Evolutionary conservation across 1,284 basidiomycete species (phyloP), one percentile per base, ranked within the genome.

Genomic region (Sporisorium scitamineum): DNA sequence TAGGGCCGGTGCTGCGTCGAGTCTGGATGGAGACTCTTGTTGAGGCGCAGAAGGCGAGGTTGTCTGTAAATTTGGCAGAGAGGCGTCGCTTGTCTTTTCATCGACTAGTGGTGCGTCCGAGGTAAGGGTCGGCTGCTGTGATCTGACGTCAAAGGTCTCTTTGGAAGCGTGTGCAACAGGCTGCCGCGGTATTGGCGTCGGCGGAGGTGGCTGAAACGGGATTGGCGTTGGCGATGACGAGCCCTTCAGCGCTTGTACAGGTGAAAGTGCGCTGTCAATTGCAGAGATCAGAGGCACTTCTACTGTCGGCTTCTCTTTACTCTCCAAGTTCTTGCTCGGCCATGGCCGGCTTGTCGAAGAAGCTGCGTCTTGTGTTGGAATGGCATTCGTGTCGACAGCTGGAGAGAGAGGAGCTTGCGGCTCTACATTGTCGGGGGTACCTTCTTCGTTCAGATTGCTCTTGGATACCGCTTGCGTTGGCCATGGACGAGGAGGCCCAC

Each of bases 401-500:
- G 27, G 22, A 14, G 26, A 10, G 11, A 13, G 13, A 9, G 16
- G n/a, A 9, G 37, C 5, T 4, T 48, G 27, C 18, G 31, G 26
- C 1, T 22, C 16, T 11, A 51, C 37, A 10, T 24, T 7, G 18
- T 13, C 27, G 13, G 47, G 31, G 9, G 10, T 22, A 0, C 8
- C n/a, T 5, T 14, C 9, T 14, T 48, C 44, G 6, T 18, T 22
- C 11, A 42, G 6, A 2, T 47, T 18, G 9, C 26, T 24, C 41
- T 47, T 27, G 0, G 26, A 41, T 0, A 48, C 42, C 16, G 55
- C 16, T n/a, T 71, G 62, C 7, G 63, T 66, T 1, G 69, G 59
- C 69, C 69, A 71, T 39, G 69, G 69, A 32, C 58, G 54, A 24
- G 45, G 42, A 32, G 61, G 45, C 10, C 54, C 55, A 6, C 53